A percentile compares a stretch with the other conserved stretches of the same genome.
Evolutionary conservation across 805 yeast genomes (phyloP).

Genomic region (Kockiozyma suomiensis): DNA sequence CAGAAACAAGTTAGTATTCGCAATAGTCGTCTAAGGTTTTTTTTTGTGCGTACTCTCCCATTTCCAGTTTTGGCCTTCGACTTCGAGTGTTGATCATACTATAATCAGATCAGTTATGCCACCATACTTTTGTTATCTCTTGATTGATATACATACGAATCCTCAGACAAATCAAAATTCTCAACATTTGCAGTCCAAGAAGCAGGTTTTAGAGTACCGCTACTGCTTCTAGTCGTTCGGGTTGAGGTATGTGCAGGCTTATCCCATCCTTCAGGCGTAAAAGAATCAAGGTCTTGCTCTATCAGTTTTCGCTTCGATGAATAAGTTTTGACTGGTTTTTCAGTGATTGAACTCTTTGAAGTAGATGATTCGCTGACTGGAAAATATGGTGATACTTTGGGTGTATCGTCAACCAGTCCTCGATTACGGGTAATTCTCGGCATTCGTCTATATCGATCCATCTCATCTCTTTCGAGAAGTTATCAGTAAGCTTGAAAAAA

Average conservation of each 20-base stretch:
- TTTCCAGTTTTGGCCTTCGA: slow-evolving; percentile 10
- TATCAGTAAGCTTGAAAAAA: not conserved
- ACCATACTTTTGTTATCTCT: too few relatives aligned
- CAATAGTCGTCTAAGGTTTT: not conserved
- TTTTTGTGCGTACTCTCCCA: slow-evolving; percentile 25
- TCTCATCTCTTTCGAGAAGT: slow-evolving; percentile 1
- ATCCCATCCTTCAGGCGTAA: slow-evolving; percentile 7
- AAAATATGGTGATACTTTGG: slow-evolving; percentile 9
- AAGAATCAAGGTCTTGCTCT: slow-evolving; percentile 2
- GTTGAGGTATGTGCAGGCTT: not conserved
- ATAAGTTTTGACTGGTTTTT: not conserved
- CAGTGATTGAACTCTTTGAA: not conserved
- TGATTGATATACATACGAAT: not conserved
- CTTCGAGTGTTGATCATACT: slow-evolving; percentile 4
- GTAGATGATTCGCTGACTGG: not conserved
- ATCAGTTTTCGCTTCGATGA: not conserved
- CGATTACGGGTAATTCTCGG: not conserved
- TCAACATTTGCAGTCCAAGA: not conserved
- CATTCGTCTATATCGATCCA: not conserved
- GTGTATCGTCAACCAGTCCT: not conserved
- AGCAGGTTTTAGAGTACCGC: not conserved
- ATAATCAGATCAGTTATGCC: not conserved
- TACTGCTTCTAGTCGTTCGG: not conserved
- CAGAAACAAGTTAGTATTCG: not conserved
- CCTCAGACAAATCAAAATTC: slow-evolving; percentile 11